Percentiles rank a stretch among this genome's conserved stretches.
Evolutionary conservation across 768 basidiomycete species (phyloP).

Genomic region (Hemileccinum impolitum): DNA sequence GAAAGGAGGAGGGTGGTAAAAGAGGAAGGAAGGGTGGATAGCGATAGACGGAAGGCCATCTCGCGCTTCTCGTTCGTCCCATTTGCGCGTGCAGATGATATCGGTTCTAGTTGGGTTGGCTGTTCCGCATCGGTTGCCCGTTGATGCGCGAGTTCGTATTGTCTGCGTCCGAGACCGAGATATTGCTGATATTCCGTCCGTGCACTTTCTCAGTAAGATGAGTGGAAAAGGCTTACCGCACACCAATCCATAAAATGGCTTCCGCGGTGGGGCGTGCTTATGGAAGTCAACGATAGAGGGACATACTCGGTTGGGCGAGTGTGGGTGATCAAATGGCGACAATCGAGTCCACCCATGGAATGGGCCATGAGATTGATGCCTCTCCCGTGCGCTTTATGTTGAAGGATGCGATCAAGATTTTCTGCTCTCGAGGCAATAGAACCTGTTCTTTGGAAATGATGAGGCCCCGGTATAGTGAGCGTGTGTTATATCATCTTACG

Average conservation of each 20-base stretch:
- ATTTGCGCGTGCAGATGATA: not conserved
- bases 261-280: constrained; percentile 93
- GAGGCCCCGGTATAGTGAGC: not conserved
- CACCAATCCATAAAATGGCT: constrained; percentile 99
- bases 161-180: constrained; percentile 81
- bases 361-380: constrained; percentile 94
- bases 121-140: not conserved
- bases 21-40: constrained; percentile 71
- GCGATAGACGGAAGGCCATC: constrained; percentile 41
- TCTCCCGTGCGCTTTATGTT: constrained; percentile 61
- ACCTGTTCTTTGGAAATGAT: constrained; percentile 63
- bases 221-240: constrained; percentile 46
- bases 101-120: not conserved
- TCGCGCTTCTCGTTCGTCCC: constrained; percentile 26
- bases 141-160: constrained; percentile 20
- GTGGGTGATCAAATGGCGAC: constrained; percentile 86
- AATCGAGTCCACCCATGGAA: constrained; percentile 97
- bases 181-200: constrained; percentile 55
- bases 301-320: constrained; percentile 78
- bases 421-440: constrained; percentile 81
- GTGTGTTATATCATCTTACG: constrained; percentile 46
- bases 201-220: constrained; percentile 4
- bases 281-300: constrained; percentile 82
- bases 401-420: constrained; percentile 69
- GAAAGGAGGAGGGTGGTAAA: constrained; percentile 86